phyloP scores from a whole-genome alignment of 176 grass and related monocot species.

The Bothriochloa decipiens region DNA sequence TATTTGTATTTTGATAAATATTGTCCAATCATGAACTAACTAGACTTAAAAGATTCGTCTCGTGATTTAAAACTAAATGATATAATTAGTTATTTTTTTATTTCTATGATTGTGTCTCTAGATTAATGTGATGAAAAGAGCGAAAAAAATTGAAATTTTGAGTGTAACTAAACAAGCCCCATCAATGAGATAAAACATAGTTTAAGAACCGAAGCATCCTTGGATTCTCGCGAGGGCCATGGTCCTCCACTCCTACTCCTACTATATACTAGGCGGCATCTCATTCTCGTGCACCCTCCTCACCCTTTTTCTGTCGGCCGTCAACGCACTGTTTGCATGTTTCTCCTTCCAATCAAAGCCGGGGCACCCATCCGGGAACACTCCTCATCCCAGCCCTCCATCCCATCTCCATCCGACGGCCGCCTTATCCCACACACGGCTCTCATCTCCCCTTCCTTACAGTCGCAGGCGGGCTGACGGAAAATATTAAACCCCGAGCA shows the following conservation, averaged over 20 bases:
- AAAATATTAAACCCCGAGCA: not conserved
- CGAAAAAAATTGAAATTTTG: no score
- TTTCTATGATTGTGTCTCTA: no score
- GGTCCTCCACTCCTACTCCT: slow-evolving; percentile 1
- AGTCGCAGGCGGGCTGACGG: not conserved
- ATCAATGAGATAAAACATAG: no score
- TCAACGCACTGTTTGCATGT: slow-evolving; percentile 35
- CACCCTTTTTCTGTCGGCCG: slow-evolving; percentile 24
- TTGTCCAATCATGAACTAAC: no score
- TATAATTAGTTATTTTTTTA: no score
- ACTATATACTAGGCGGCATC: not conserved
- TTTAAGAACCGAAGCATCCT: not conserved
- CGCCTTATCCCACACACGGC: not conserved
- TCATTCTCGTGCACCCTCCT: slow-evolving; percentile 17
- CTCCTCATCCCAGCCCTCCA: not conserved
- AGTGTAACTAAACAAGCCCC: no score
- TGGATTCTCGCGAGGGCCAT: not conserved
- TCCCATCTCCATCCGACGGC: slow-evolving; percentile 3
- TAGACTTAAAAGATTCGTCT: no score
- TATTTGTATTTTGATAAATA: no score
- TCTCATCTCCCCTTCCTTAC: not conserved
- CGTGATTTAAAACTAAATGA: no score
- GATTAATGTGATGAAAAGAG: no score
- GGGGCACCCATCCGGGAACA: not conserved
- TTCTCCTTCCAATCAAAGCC: not conserved